Evolutionary conservation across 495 filamentous ascomycete genomes (phyloP).

Genomic region (Trichoderma gamsii): DNA sequence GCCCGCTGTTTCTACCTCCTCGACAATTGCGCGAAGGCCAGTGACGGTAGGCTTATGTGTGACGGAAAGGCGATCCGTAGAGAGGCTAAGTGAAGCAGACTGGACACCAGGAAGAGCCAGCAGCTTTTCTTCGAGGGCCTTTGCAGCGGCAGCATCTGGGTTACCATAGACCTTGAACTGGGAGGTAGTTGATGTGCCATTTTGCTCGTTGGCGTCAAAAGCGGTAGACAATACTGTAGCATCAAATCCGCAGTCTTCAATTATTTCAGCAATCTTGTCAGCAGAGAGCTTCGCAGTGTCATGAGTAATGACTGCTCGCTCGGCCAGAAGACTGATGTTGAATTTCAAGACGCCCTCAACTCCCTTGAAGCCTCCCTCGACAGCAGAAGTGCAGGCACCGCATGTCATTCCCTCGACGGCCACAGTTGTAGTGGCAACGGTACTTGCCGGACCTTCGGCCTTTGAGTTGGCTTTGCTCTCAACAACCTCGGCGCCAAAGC

Average conservation of each 20-base stretch:
- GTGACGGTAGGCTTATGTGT: constrained; percentile 61
- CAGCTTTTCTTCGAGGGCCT: constrained; percentile 63
- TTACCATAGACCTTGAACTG: constrained; percentile 83
- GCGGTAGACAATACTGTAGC: constrained; percentile 68
- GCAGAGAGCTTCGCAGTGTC: constrained; percentile 60
- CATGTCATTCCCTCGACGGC: constrained; percentile 98
- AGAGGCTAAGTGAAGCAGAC: constrained; percentile 63
- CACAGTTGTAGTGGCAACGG: constrained; percentile 66
- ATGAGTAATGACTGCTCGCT: constrained; percentile 84
- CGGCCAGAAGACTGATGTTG: constrained; percentile 89
- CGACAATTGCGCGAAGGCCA: constrained; percentile 77
- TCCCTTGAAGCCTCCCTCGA: constrained; percentile 73
- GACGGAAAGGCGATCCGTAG: constrained; percentile 61
- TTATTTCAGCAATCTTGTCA: constrained; percentile 74
- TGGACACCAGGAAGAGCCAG: constrained; percentile 60
- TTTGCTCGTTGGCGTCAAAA: constrained; percentile 38
- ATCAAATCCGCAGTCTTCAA: constrained; percentile 90
- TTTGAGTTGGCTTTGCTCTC: constrained; percentile 34
- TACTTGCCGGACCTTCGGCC: constrained; percentile 18
- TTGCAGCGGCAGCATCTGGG: constrained; percentile 61
- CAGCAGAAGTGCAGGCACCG: constrained; percentile 85
- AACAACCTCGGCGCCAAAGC: constrained; percentile 83
- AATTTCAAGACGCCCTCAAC: constrained; percentile 75
- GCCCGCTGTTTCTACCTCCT: constrained; percentile 68
- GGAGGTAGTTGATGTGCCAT: constrained; percentile 46